Base-by-base conservation (phyloP, 495 filamentous ascomycete genomes). In the Lophiostoma macrostomum region DNA sequence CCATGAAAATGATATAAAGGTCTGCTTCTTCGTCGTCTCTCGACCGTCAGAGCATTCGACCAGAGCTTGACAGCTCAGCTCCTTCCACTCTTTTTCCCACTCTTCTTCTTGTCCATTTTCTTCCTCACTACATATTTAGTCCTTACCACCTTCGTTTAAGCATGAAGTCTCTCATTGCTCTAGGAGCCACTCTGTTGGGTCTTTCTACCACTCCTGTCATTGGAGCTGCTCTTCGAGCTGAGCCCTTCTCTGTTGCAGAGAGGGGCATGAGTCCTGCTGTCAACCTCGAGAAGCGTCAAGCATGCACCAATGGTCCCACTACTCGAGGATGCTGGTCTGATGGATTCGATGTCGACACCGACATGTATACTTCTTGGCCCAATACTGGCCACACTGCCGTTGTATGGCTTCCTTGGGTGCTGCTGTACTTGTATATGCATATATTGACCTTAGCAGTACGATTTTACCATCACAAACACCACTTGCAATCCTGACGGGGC, bases 401-500 rank as follows among this genome's bases (percentile, higher is more conserved):
- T 38, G 54, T 58, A 45, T 44, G 54, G 43, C 11, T 1, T 11
- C n/a, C n/a, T n/a, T n/a, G n/a, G n/a, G n/a, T 43, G 3, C 10
- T 38, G 13, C 5, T 24, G 8, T 10, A 27, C 10, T 12, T 8
- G n/a, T 10, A 23, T 23, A 6, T 2, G 14, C 22, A 36, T 19
- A 25, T 2, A 29, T 45, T 41, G 14, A 55, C 12, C 7, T 25
- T n/a, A 25, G 4, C 22, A 59, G 41, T 64, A 61, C 41, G 47
- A 53, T 25, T 24, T 64, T 4, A 27, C 5, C 7, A 54, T 61
- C 36, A 64, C 52, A 1, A 64, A 64, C 35, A 61, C 61, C 1
- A 64, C 61, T 8, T 64, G 61, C 49, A 61, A 60, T 27, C 61
- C 61, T 18, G 61, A 64, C 47, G 61, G 61, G 8, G 11, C 27